These are phyloP conservation scores for Umbelopsis isabellina DNA, from an alignment of 192 early-diverging fungal genomes.

Conservation along the genomic window DNA sequence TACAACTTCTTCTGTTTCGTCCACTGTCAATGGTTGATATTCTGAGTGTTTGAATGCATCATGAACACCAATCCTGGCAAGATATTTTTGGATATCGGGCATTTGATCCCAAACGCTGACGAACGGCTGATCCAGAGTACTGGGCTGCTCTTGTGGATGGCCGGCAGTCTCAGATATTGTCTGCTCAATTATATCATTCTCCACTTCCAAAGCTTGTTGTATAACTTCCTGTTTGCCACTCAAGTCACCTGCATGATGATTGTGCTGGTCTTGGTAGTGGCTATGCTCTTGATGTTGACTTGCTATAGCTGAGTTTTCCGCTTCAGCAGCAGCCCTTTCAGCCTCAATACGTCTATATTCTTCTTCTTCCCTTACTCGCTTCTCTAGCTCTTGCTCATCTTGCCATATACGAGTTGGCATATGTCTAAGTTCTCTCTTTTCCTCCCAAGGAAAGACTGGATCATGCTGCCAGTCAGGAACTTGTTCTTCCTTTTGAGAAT, in stretches of 20 bases:
- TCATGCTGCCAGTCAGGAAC: not conserved
- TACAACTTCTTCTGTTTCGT: not conserved
- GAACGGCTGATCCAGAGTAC: not conserved
- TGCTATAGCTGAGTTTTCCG: not conserved
- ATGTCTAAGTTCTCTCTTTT: not conserved
- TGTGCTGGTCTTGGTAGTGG: not conserved
- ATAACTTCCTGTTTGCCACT: not conserved
- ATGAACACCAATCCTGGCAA: not conserved
- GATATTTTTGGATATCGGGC: not conserved
- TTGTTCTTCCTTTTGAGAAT: slow-evolving; percentile 14
- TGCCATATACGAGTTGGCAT: slow-evolving; percentile 24
- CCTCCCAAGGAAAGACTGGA: slow-evolving; percentile 25
- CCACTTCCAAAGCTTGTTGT: not conserved
- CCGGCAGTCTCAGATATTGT: not conserved
- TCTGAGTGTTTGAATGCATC: slow-evolving; percentile 10
- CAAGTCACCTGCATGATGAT: not conserved
- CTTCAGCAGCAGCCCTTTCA: not conserved
- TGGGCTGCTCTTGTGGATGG: not conserved
- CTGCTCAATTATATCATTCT: slow-evolving; percentile 8
- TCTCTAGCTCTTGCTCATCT: slow-evolving; percentile 14
- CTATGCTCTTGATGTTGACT: not conserved
- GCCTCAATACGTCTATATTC: not conserved
- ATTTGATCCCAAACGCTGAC: slow-evolving; percentile 17
- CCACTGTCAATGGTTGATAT: not conserved
- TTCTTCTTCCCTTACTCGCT: not conserved